phyloP scores from a whole-genome alignment of 768 basidiomycete species.

The Termitomyces bulborhizus region DNA sequence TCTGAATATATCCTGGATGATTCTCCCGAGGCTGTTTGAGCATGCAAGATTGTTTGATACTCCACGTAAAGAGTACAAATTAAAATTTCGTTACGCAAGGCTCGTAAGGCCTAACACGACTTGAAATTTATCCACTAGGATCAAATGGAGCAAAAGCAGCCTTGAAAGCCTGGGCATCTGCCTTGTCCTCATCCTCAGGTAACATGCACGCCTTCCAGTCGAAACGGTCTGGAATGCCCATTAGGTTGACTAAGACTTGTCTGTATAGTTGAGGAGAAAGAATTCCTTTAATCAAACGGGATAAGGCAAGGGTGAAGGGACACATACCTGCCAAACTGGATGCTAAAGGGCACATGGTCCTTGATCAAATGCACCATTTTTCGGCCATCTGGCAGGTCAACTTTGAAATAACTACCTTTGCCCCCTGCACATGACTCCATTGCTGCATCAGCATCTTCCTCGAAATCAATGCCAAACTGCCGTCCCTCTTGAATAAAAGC shows the following conservation, averaged over 20 bases:
- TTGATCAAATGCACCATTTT: conserved; percentile 85
- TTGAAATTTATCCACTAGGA: conserved; percentile 26
- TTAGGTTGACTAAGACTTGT: conserved; percentile 71
- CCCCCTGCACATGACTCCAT: conserved; percentile 46
- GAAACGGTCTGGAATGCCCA: conserved; percentile 69
- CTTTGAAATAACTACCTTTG: conserved; percentile 78
- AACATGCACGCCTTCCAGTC: conserved; percentile 92
- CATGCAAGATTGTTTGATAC: background rate
- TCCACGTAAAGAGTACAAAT: background rate
- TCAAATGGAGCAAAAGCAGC: conserved; percentile 73
- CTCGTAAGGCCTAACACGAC: background rate
- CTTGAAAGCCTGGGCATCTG: conserved; percentile 82
- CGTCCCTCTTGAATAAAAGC: conserved; percentile 71
- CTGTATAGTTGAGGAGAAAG: conserved; percentile 31
- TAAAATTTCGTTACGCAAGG: background rate
- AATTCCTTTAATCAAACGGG: conserved; percentile 4
- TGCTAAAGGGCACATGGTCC: conserved; percentile 69
- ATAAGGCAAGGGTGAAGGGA: background rate
- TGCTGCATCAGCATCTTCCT: conserved; percentile 60
- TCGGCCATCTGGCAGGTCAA: conserved; percentile 82
- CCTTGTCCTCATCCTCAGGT: conserved; percentile 78
- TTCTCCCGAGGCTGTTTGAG: background rate
- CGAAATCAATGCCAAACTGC: conserved; percentile 65
- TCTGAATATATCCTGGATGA: background rate
- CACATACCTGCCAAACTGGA: conserved; percentile 90